Base-by-base conservation (phyloP, 1,284 basidiomycete genomes). In the Cutaneotrichosporon sp. region DNA sequence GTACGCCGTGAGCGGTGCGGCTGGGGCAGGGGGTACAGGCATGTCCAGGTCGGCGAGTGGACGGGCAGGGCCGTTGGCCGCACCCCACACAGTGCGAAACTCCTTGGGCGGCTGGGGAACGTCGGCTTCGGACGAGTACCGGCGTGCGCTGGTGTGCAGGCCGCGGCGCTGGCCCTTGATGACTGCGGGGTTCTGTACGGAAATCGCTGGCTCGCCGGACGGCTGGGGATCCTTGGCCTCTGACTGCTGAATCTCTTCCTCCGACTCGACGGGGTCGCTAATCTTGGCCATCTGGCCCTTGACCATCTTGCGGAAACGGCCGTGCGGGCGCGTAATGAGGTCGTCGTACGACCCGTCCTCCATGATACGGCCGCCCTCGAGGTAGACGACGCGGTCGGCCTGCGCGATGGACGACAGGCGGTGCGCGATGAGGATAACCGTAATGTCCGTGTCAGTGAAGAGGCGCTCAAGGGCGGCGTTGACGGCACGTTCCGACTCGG, bases 371-470 rank as follows among this genome's bases (percentile, higher is more conserved):
- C 78, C 78, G n/a, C 69, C 66, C 40, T 79, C 76, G 34, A 79
- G 67, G 18, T 78, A 67, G 10, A 78, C 68, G 39, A 79, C 76
- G 9, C 75, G 70, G 51, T 74, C 73, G 4, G 78, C 78, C 43
- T 74, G 73, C 38, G 74, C 76, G 59, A 79, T 78, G 2, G 77
- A 74, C n/a, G 74, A 77, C 8, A 79, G 61, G 26, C 78, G 66
- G 59, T 79, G 78, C 2, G 78, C 78, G 20, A 79, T 76, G 54
- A 79, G 76, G 59, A 77, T 78, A 48, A 79, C 77, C 4, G 77
- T 79, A 49, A 77, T 77, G 55, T 73, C 66, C 18, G 76, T 77
- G 46, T 75, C 61, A 18, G 63, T 59, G 60, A 79, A 77, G 36
- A 79, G 74, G 34, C 64, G 58, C 34, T 74, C 69, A 38, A 79